Evolutionary conservation across 1,139 yeast species (phyloP).

Genomic region (Pneumocystis jirovecii): DNA sequence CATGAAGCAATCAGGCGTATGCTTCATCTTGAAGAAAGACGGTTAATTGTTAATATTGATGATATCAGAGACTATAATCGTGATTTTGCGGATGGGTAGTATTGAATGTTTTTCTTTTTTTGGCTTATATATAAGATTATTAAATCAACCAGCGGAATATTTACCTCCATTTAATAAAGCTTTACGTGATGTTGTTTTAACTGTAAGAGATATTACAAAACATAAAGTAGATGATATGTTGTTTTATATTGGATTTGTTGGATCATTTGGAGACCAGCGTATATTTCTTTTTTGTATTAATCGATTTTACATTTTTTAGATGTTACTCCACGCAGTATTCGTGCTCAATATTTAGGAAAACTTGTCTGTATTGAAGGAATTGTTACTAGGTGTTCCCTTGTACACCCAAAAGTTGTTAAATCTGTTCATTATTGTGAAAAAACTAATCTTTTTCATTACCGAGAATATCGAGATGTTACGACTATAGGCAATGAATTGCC

Average conservation of each 20-base stretch:
- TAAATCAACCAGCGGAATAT: conserved; percentile 66
- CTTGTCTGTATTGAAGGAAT: conserved; percentile 88
- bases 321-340: conserved; percentile 76
- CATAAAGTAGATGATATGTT: conserved; percentile 43
- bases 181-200: conserved; percentile 60
- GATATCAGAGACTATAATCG: conserved; percentile 76
- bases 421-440: conserved; percentile 89
- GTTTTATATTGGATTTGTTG: conserved; percentile 69
- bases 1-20: conserved; percentile 54
- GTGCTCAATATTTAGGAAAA: conserved; percentile 60
- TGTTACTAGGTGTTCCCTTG: conserved; percentile 83
- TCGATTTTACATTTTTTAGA: background rate
- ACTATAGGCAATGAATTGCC: conserved; percentile 26
- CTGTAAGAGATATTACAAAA: conserved; percentile 27
- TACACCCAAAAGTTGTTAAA: conserved; percentile 79
- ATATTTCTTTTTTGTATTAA: background rate
- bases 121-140: conserved; percentile 21
- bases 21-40: conserved; percentile 48
- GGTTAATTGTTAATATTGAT: conserved; percentile 67
- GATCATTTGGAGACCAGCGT: conserved; percentile 80
- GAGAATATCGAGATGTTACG: conserved; percentile 88
- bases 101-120: background rate
- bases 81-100: conserved; percentile 58
- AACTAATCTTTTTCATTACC: conserved; percentile 69
- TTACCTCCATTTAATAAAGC: conserved; percentile 87